Conservation (phyloP, 2,329 filamentous ascomycete species). For the Beauveria brongniartii region DNA sequence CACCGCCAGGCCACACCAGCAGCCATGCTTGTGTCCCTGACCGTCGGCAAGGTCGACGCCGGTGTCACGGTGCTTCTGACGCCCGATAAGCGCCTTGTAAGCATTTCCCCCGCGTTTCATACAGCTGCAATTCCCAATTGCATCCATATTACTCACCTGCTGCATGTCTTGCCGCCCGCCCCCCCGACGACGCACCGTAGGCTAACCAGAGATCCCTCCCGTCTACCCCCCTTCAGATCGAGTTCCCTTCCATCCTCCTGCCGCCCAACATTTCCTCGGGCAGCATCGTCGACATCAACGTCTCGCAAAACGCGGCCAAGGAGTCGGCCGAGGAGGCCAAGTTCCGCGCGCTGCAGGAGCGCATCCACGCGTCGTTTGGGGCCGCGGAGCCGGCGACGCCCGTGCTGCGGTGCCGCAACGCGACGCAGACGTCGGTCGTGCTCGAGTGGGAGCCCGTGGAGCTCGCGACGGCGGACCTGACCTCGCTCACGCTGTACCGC, state of each 20-base stretch:
- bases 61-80: constrained; percentile 95
- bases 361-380: constrained; percentile 82
- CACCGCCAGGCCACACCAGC: constrained; percentile 3
- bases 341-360: constrained; percentile 80
- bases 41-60: constrained; percentile 98
- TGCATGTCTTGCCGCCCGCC: neutral
- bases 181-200: neutral
- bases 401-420: constrained; percentile 84
- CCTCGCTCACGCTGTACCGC: constrained; percentile 83
- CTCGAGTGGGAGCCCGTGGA: constrained; percentile 97
- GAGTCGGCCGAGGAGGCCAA: constrained; percentile 66
- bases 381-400: constrained; percentile 68
- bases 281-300: constrained; percentile 96
- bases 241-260: constrained; percentile 95
- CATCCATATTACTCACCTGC: neutral
- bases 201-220: constrained; percentile 15
- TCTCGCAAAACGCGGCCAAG: constrained; percentile 74
- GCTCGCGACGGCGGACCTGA: constrained; percentile 83
- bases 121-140: neutral
- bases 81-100: constrained; percentile 90
- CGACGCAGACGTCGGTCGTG: constrained; percentile 95
- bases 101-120: constrained; percentile 19
- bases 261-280: constrained; percentile 92
- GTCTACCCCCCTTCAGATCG: constrained; percentile 56
- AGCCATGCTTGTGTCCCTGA: constrained; percentile 88